Base-by-base conservation (phyloP, 768 basidiomycete species). In the Rhodotorula paludigena region DNA sequence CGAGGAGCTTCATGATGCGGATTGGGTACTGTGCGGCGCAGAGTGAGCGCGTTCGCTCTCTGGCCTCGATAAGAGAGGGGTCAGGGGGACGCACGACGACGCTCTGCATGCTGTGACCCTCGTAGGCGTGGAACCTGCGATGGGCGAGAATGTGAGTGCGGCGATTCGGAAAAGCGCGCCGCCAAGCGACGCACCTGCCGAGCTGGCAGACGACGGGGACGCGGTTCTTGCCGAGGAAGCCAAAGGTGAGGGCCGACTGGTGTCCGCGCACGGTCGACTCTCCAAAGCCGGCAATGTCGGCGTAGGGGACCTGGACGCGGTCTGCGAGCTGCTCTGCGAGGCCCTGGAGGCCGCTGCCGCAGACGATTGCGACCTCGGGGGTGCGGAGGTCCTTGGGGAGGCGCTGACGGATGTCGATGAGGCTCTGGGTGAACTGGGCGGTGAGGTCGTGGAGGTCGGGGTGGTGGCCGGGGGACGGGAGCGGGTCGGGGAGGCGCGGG, bases 201-300 rank as follows among this genome's bases (percentile, higher is more conserved):
- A 93, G 85, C 88, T 92, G 92, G 16, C 87, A 89, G 6, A 93
- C 89, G 18, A 89, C 90, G 0, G 92, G 88, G 0, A 88, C 82
- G n/a, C 84, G 83, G 58, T 81, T 82, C 38, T 77, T 75, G 1
- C 89, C 88, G 74, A 92, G 81, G 33, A 85, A 77, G 11, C 91
- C 91, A 78, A 93, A 92, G 0, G 89, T 89, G 30, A 93, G 81
- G 14, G 83, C 79, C 66, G 89, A 90, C 78, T 85, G 84, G 73
- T 93, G 92, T 35, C 92, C 91, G n/a, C 78, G 79, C 32, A 92
- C 91, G 47, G 89, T 90, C 73, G 87, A 89, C 71, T 82, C 82
- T 10, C 82, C 84, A 72, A 92, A 92, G 2, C 89, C 90, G 28
- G 85, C 84, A 21, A 93, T 81, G 44, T 81, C 77, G 16, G 81